Conservation (phyloP, 345 rosid species). For the Eucalyptus curtisii region DNA sequence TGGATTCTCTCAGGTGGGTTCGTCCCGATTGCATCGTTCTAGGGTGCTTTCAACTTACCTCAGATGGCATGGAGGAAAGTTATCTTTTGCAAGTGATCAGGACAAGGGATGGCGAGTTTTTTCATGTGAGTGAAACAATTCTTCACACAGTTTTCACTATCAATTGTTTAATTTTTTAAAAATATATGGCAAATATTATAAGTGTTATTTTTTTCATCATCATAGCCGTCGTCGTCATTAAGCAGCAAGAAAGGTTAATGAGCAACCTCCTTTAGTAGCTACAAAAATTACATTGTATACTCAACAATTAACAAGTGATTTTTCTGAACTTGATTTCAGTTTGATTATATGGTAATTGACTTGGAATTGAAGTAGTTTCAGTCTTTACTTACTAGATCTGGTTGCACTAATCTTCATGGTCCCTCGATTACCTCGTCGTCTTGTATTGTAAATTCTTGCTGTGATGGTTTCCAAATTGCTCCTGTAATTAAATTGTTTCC, state of each 20-base stretch:
- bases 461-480: neutral
- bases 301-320: neutral
- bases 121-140: conserved; percentile 41
- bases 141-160: neutral
- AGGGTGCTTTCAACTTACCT: conserved; percentile 59
- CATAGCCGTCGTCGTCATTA: neutral
- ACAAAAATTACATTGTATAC: neutral
- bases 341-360: neutral
- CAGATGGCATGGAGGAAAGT: conserved; percentile 58
- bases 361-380: neutral
- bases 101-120: conserved; percentile 56
- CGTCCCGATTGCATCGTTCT: conserved; percentile 58
- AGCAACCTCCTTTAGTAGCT: neutral
- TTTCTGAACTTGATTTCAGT: neutral
- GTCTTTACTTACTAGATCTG: neutral
- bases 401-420: neutral
- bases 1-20: conserved; percentile 88
- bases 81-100: conserved; percentile 70
- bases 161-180: neutral
- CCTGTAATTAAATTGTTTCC: neutral
- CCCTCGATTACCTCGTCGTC: neutral
- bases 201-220: neutral
- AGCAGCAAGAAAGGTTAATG: neutral
- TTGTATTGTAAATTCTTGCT: neutral
- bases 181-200: neutral